Evolutionary conservation across 768 basidiomycete genomes (phyloP), one percentile per base, ranked within the genome.

Genomic region (Agrocybe pediades): DNA sequence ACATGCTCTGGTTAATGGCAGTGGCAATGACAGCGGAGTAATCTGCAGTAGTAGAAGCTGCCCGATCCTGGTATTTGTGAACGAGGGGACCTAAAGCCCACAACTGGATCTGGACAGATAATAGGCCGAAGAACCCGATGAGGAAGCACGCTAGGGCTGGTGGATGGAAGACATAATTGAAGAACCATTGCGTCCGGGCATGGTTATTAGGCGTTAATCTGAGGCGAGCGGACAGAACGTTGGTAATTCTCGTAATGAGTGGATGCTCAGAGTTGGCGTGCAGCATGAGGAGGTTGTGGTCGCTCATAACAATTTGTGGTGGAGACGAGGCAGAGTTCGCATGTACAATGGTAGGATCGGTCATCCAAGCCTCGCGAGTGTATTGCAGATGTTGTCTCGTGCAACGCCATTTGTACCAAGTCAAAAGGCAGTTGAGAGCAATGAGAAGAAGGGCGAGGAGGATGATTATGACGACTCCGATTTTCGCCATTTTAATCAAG

Each of bases 71-170:
- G 58, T 88, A 95, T 54, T 85, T 83, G 26, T 75, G 71, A 51
- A 85, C 84, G 25, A 98, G 75, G 0, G 93, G 91, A 0, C 79
- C 73, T 50, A 98, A 73, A 4, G 90, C 92, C 40, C 86, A 67
- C 40, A 99, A 79, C 70, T 99, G 97, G 24, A 96, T 75, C 70
- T 98, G 79, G 25, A 98, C 86, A 26, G 87, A 86, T 42, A 98
- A 68, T 11, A 98, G 71, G 9, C 95, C 95, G 60, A 98, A 85
- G 59, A 95, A 73, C n/a, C 95, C 95, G 61, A 98, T 91, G 56
- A 95, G 82, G 67, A 99, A 86, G 65, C 95, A 91, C 0, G 92
- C 88, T 41, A 96, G 80, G 0, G 93, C 95, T 1, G 92, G 90
- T 2, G 93, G 85, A 65, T 98, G 91, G 69, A 94, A 92, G 54